A percentile compares a stretch with the other conserved stretches of the same genome.
These are phyloP conservation scores for Nicotiana tabacum DNA, from an alignment of 257 asterid species.

Conservation along the genomic window DNA sequence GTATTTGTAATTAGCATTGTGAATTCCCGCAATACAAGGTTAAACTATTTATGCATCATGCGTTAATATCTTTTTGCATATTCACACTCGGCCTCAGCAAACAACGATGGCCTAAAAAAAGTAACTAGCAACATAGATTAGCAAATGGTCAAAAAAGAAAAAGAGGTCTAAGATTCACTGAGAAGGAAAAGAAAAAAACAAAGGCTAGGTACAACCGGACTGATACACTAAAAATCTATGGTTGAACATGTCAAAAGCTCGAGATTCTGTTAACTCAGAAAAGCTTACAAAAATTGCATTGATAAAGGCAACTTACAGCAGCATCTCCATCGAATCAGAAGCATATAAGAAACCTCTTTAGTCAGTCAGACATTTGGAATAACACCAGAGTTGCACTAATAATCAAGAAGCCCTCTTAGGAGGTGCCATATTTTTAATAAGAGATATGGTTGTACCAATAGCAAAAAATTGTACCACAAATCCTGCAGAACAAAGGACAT, in stretches of 20 bases:
- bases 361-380: neutral
- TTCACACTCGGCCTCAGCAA: neutral
- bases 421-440: constrained; percentile 70
- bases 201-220: too few relatives aligned
- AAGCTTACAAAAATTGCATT: neutral
- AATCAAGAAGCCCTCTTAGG: constrained; percentile 63
- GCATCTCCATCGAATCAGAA: neutral
- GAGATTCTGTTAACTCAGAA: neutral
- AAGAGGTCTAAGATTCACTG: neutral
- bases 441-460: constrained; percentile 40
- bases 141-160: neutral
- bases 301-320: neutral
- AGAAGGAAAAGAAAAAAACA: too few relatives aligned
- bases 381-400: neutral
- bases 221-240: too few relatives aligned
- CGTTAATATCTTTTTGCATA: neutral
- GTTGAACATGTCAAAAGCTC: too few relatives aligned
- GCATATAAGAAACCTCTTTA: neutral
- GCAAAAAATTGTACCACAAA: constrained; percentile 33
- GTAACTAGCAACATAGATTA: neutral
- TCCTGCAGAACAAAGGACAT: constrained; percentile 31
- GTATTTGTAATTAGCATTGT: neutral
- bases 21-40: neutral
- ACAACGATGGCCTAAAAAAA: neutral
- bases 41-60: neutral